phyloP scores from a whole-genome alignment of 345 rosid genomes.

The Brassica cretica region DNA sequence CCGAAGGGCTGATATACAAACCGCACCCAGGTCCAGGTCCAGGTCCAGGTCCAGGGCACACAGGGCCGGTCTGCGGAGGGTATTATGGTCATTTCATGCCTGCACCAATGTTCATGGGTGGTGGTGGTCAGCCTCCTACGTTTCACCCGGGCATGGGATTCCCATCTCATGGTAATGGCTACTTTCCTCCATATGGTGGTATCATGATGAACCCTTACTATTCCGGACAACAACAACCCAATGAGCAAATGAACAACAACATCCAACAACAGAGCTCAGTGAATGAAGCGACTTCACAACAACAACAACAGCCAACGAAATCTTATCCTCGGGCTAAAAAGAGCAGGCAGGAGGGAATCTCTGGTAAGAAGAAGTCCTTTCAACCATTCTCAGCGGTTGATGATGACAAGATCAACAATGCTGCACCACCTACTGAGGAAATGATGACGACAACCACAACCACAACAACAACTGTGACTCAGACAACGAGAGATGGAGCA shows the following conservation, averaged over 20 bases:
- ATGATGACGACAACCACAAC: constrained; percentile 42
- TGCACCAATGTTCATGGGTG: constrained; percentile 44
- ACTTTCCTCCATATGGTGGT: constrained; percentile 67
- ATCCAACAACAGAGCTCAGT: constrained; percentile 48
- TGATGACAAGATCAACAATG: constrained; percentile 3
- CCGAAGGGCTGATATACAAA: constrained; percentile 88
- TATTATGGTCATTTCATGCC: constrained; percentile 54
- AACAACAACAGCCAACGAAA: constrained; percentile 24
- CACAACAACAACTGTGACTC: constrained; percentile 48
- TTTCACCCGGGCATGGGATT: constrained; percentile 57
- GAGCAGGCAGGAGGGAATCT: constrained; percentile 35
- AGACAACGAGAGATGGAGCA: constrained; percentile 47
- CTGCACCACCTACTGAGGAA: constrained; percentile 7
- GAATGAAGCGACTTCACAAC: constrained; percentile 33
- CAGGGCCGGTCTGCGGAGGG: constrained; percentile 55
- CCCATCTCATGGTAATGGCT: constrained; percentile 56
- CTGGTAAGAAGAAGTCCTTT: constrained; percentile 14
- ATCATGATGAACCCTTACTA: constrained; percentile 47
- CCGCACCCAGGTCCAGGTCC: constrained; percentile 56
- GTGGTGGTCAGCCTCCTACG: constrained; percentile 40
- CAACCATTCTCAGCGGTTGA: constrained; percentile 13
- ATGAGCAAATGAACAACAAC: constrained; percentile 52
- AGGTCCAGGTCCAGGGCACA: constrained; percentile 46
- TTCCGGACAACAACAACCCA: constrained; percentile 43
- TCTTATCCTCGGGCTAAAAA: constrained; percentile 45